Evolutionary conservation across 371 early-diverging fungal genomes (phyloP), one percentile per base, ranked within the genome.

Genomic region (Mucor racemosus): DNA sequence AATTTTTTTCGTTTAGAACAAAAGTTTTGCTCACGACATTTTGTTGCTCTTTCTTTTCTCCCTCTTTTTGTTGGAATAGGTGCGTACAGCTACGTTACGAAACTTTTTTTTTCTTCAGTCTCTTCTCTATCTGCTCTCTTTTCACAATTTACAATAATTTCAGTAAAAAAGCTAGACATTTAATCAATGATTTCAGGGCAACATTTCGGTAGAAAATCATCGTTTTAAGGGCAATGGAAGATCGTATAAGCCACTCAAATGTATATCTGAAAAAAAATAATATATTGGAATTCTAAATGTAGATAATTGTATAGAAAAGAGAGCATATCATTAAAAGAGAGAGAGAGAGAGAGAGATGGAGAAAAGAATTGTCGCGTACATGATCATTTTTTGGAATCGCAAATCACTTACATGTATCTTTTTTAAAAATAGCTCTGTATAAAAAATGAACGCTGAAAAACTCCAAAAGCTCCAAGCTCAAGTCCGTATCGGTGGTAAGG

Each of bases 401-500:
- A 55, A 55, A 34, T 17, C 55, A 34, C 35, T 55, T 33, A 55
- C 35, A 26, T 26, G 26, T 26, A 26, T 26, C 26, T 26, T 14
- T 33, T 33, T 54, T 34, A 7, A 8, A 11, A 11, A 54, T 64
- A 58, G 53, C 57, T 71, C 9, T 62, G 36, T 17, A 55, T 17
- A 48, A 14, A 60, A 67, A 65, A 97, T 97, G 97, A 95, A 96
- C 90, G 88, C 92, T 81, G 97, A 95, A 70, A 97, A 95, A 87
- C 92, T 98, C 76, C 92, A 94, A 67, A 94, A 95, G 87, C 92
- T 97, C 72, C 96, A 96, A 85, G 62, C 86, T 69, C 89, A 91
- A 76, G 94, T 92, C 86, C 95, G 97, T 74, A 95, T 94, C 75
- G 97, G 98, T 79, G 95, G 96, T 68, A 96, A 95, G 85, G 84